Evolutionary conservation across 1,139 yeast species (phyloP), one percentile per base, ranked within the genome.

Genomic region (Candida glucosophila): DNA sequence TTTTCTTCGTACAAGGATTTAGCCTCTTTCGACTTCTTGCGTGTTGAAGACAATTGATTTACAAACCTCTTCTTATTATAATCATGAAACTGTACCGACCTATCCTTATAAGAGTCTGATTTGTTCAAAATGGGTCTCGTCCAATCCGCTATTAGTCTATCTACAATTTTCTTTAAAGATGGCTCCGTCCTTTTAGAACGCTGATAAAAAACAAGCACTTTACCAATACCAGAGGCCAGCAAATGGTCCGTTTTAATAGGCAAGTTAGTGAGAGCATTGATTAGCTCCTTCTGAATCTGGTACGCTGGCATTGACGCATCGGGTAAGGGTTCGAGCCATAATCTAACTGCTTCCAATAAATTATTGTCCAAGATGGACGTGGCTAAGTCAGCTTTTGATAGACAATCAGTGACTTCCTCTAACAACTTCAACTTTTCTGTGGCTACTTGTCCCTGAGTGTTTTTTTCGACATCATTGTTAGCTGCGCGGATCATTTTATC

Each of bases 251-350:
- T 88, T 55, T 88, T 88, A 47, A 90, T 86, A 9, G 98, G 98
- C 33, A 92, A 65, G 29, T 75, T 68, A 26, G 73, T 70, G 33
- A 90, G 62, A 18, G 94, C 79, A 13, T 63, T 61, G 40, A 92
- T 81, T 40, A 92, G 61, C 30, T 81, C 90, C 50, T 81, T 83
- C 52, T 92, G 98, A 38, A 92, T 88, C 52, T 88, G 95, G 55
- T 82, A 90, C 1, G 95, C 92, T 9, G 99, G 99, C 58, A 92
- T 67, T 5, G 96, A 85, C 23, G 94, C 95, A 61, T 92, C 98
- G 2, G 98, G 98, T 40, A 92, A 67, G 22, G 99, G 99, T 52
- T 92, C 99, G 32, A 92, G 67, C 99, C 99, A 92, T 49, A 85
- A 77, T 41, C 97, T 71, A 20, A 92, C 90, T 26, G 95, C 92